Base-by-base conservation (phyloP, 2,329 filamentous ascomycete genomes). In the Tolypocladium amazonense region DNA sequence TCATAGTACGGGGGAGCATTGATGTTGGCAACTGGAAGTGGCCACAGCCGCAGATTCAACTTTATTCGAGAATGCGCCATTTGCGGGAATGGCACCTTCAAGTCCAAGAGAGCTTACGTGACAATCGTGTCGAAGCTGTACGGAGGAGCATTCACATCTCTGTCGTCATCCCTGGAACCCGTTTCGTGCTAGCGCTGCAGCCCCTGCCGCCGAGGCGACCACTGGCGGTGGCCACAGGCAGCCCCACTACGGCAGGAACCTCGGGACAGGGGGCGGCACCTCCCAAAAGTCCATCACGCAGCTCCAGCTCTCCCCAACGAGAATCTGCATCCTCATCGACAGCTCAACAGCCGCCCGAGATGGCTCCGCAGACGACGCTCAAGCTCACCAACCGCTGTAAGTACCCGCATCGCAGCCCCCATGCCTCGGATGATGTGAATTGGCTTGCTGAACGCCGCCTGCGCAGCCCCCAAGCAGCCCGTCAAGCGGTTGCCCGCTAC, bases 401-500 rank as follows among this genome's bases (percentile, higher is more conserved):
- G 27, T 38, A 35, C 50, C 41, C 38, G 39, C 50, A 5, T 33
- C 27, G 18, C 18, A 6, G 4, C 18, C 7, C 47, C 3, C 25
- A 9, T 20, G 27, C 18, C 27, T 33, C 47, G 1, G 1, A 33
- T 15, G 33, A 20, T 33, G 35, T 37, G 11, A 7, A 41, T 43
- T 37, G 37, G 27, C 43, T 9, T 15, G 20, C 23, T 57, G 27
- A 38, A 38, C 39, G 25, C 7, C 38, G 30, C 5, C 18, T 37
- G 57, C 62, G 45, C 60, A 77, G 78, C 76, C 62, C 77, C 78
- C 56, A 79, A 76, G 68, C 74, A 80, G 65, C 77, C 78, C 61
- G 73, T 85, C 70, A 81, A 77, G 72, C 77, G 77, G 62, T 79
- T 85, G n/a, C 82, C 82, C 20, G 62, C 73, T 23, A 73, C 78